Conservation (phyloP, 192 early-diverging fungal genomes). For the Coemansia sp. region DNA sequence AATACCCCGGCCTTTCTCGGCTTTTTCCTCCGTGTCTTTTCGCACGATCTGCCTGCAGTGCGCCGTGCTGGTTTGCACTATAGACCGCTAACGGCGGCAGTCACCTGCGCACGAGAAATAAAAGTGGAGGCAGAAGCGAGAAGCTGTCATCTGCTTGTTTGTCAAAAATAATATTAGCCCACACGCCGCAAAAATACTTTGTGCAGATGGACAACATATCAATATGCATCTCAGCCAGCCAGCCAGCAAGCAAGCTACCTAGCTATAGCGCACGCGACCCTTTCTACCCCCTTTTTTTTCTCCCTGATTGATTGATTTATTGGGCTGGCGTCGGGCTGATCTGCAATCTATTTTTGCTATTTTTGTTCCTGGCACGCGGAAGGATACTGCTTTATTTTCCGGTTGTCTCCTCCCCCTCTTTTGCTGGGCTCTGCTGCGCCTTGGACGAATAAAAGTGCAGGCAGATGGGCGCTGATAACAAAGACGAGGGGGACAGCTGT, state of each 20-base stretch:
- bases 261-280: not conserved
- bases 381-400: not conserved
- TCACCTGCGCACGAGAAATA: not conserved
- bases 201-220: too few species aligned
- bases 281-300: not conserved
- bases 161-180: not conserved
- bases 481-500: not conserved
- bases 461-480: slow-evolving; percentile 8
- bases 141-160: too few species aligned
- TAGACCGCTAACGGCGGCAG: not conserved
- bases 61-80: not conserved
- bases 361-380: not conserved
- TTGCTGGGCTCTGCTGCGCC: not conserved
- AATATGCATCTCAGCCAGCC: not conserved
- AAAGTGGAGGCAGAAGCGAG: too few species aligned
- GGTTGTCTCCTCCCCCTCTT: not conserved
- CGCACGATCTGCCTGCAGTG: slow-evolving; percentile 21
- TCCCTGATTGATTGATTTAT: not conserved
- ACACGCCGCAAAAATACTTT: not conserved
- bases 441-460: not conserved
- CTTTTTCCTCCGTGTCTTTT: not conserved
- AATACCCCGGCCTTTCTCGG: not conserved
- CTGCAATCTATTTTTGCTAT: not conserved
- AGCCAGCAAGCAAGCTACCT: not conserved
- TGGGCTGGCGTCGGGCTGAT: not conserved